These are phyloP conservation scores for Fusarium staphyleae DNA, from an alignment of 2,329 filamentous ascomycete genomes.

Conservation along the genomic window DNA sequence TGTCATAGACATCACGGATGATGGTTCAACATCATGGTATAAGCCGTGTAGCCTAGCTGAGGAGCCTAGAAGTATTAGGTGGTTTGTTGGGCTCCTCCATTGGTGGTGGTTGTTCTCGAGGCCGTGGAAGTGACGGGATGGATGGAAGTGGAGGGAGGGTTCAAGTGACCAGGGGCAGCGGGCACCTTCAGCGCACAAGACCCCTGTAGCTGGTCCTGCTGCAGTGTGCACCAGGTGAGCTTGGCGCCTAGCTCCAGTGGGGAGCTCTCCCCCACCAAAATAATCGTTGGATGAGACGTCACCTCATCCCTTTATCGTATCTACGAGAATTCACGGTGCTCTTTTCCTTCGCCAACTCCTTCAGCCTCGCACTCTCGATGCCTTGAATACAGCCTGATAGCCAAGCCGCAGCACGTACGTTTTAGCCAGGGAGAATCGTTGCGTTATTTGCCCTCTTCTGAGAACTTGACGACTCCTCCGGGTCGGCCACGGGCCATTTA, in stretches of 20 bases:
- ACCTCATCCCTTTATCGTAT: conserved; percentile 16
- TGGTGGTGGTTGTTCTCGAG: too few species aligned
- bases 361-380: conserved; percentile 20
- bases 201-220: conserved; percentile 27
- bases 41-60: too few species aligned
- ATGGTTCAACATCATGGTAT: too few species aligned
- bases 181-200: background rate
- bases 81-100: too few species aligned
- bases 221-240: conserved; percentile 1
- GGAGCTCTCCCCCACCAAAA: conserved; percentile 22
- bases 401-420: background rate
- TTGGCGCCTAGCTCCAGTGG: too few species aligned
- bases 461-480: background rate
- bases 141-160: conserved; percentile 7
- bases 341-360: conserved; percentile 4
- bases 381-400: conserved; percentile 7
- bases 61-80: too few species aligned
- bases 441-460: background rate
- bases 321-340: conserved; percentile 7
- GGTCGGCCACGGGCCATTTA: background rate
- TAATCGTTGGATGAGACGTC: conserved; percentile 27
- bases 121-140: too few species aligned
- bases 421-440: background rate
- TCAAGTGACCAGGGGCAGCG: conserved; percentile 15
- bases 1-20: too few species aligned